Percentiles rank a stretch among this genome's conserved stretches.
These are phyloP conservation scores for Emmonsiellopsis sp. DNA, from an alignment of 2,329 filamentous ascomycete species.

Conservation along the genomic window DNA sequence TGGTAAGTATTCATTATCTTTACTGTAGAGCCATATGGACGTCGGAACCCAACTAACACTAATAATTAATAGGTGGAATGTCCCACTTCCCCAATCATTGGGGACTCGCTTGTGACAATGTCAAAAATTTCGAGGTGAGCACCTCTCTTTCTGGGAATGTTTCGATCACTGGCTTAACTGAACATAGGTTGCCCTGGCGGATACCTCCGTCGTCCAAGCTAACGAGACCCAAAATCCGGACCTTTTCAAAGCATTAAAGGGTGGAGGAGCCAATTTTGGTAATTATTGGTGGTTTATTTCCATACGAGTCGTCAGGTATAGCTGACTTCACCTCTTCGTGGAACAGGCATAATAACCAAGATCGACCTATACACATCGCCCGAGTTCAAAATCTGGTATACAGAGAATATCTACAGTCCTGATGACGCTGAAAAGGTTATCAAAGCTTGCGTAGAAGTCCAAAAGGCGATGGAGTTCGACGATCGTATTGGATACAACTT, in stretches of 20 bases:
- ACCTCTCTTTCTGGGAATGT: background rate
- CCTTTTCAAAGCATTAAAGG: constrained; percentile 40
- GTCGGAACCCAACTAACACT: background rate
- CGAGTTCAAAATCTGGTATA: constrained; percentile 10
- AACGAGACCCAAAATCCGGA: constrained; percentile 38
- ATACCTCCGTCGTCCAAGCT: constrained; percentile 26
- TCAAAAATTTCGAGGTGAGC: background rate
- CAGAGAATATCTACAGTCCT: constrained; percentile 9
- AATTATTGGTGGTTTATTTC: background rate
- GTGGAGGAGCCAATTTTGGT: constrained; percentile 33
- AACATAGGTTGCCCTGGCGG: constrained; percentile 26
- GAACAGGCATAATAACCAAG: constrained; percentile 21
- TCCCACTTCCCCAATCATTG: background rate
- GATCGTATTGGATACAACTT: background rate
- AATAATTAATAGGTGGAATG: background rate
- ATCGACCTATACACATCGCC: constrained; percentile 21
- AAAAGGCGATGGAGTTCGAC: background rate
- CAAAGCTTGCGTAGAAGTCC: background rate
- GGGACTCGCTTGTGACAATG: background rate
- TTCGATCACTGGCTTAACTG: background rate
- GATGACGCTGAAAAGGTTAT: background rate
- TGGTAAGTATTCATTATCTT: background rate
- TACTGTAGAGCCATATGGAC: background rate
- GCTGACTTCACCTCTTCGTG: constrained; percentile 12
- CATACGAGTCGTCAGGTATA: background rate